Conservation (phyloP, 768 basidiomycete species). For the Epithele typhae region DNA sequence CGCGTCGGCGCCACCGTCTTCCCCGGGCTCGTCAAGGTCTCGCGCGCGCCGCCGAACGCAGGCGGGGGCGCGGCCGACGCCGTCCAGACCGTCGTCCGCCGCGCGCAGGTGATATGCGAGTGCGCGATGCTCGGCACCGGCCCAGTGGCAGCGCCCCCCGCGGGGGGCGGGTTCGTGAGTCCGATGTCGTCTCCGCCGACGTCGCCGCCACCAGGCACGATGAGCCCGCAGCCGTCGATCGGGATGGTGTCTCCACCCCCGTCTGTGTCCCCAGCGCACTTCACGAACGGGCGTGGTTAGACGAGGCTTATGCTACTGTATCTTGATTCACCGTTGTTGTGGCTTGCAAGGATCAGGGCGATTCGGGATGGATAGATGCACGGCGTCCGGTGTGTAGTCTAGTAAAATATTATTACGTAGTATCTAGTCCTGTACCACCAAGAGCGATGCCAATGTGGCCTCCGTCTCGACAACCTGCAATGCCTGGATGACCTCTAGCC, state of each 20-base stretch:
- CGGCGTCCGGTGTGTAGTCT: conserved; percentile 6
- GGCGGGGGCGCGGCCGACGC: conserved; percentile 40
- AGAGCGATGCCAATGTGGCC: conserved; percentile 76
- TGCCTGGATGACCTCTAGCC: conserved; percentile 90
- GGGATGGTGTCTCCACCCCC: not conserved
- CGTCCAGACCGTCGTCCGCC: conserved; percentile 68
- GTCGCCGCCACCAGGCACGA: no score
- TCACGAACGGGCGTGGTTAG: not conserved
- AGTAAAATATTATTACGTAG: conserved; percentile 15
- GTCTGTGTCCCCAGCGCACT: not conserved
- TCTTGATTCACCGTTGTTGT: no score
- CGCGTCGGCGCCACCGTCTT: conserved; percentile 82
- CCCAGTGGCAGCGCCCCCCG: not conserved
- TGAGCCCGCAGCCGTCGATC: no score
- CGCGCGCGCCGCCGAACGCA: conserved; percentile 33
- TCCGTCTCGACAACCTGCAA: conserved; percentile 83
- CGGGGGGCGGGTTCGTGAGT: no score
- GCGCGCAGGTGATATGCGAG: conserved; percentile 86
- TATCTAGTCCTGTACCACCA: conserved; percentile 43
- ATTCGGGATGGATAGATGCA: not conserved
- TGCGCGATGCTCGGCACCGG: conserved; percentile 53
- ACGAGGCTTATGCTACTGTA: not conserved
- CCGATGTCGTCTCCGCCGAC: no score
- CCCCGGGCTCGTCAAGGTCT: conserved; percentile 83
- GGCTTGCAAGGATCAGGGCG: no score